Evolutionary conservation across 2,329 filamentous ascomycete species (phyloP), one percentile per base, ranked within the genome.

Genomic region (Fusarium oxysporum): DNA sequence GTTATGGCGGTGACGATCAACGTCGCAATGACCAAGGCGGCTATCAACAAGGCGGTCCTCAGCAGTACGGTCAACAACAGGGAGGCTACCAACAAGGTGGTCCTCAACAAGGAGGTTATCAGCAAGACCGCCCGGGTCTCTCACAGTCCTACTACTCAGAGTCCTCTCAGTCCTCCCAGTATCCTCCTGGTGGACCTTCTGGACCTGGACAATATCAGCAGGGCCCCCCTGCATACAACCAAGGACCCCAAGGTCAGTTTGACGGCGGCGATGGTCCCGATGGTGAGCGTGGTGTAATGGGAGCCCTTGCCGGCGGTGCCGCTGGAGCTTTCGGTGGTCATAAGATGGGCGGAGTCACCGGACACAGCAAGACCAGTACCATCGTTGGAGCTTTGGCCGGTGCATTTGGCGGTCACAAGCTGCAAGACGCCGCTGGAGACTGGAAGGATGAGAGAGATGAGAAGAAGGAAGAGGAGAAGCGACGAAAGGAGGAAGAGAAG

Each of bases 261-360:
- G 51, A 51, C 21, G 44, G 35, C n/a, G 48, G 38, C 0, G 77
- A 65, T 4, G 80, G 77, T 7, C 74, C 64, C 13, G 81, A 82
- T 10, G 82, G 82, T n/a, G 83, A 85, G 59, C 82, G 83, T 32
- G 83, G 83, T 30, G 56, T 85, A 19, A 78, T 83, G 69, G 83
- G 83, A 45, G 82, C 81, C 3, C 62, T 84, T 8, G 82, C 81
- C 21, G 83, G 83, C 10, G 83, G 80, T 43, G 79, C 82, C 0
- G 83, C 82, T 41, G 83, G 83, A 21, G 83, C 78, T 4, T 81
- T 82, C 33, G 83, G 83, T 16, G 83, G 83, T 8, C 74, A 83
- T 75, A 83, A 83, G 69, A 70, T 85, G 41, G 83, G 83, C 28
- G 80, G 80, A 60, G 70, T 67, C 21, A 75, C 71, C 1, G 75